Base-by-base conservation (phyloP, 140 eudicot species). In the Flaveria floridana region DNA sequence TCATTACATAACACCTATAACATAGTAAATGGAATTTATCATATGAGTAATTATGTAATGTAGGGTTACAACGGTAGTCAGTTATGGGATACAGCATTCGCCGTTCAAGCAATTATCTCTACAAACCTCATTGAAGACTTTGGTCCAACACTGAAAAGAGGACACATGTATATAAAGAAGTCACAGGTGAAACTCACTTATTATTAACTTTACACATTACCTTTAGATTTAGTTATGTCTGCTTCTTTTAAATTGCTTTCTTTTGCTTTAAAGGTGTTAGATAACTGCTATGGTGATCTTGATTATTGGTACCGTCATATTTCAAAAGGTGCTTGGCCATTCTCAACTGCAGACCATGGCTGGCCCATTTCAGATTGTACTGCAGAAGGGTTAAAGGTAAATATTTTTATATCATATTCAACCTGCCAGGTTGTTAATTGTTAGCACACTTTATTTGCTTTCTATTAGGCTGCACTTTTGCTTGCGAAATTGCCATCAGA, bases 321-420 rank as follows among this genome's bases (percentile, higher is more conserved):
- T 7, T 94, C 99, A 28, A 94, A 90, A 94, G 99, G 99, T 53
- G 95, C 96, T 23, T 94, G 99, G 99, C 96, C 99, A 61, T 94
- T 94, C 72, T 94, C 99, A 44, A 94, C 96, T 19, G 91, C 90
- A 77, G 99, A 94, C 79, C 97, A 94, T 18, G 99, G 99, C 21
- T 94, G 99, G 99, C 96, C 94, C 66, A 85, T 90, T 86, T 88
- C 99, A 71, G 99, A 94, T 78, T 94, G 99, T 80, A 86, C 96
- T 3, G 91, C 99, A 20, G 99, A 94, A 81, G 99, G 97, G 73
- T 70, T 94, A 53, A 94, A 94, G 84, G 99, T 86, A 78, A 52
- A n/a, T 39, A 16, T 25, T 68, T 57, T 0, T 28, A 25, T 59
- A 58, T 68, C 39, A 34, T 68, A 59, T 71, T 72, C 41, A 62